Percentiles rank a stretch among this genome's conserved stretches.
Conservation (phyloP, 345 rosid species). For the Arabidopsis arenosa region DNA sequence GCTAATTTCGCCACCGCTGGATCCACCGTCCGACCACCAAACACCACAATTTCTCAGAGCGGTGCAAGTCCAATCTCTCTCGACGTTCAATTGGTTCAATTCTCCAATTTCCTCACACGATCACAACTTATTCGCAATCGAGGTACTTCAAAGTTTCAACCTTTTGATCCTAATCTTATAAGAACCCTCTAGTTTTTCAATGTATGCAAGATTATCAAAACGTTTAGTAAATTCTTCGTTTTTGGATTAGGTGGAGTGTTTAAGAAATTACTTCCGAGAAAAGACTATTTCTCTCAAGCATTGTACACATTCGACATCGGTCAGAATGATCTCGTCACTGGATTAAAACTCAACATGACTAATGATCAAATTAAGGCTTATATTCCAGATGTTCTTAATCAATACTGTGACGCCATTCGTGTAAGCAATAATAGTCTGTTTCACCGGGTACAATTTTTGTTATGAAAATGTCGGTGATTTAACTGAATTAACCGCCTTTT, state of each 20-base stretch:
- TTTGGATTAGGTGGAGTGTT: conserved; percentile 46
- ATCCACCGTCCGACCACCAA: conserved; percentile 66
- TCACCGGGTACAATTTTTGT: too few relatives aligned
- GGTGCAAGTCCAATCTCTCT: conserved; percentile 78
- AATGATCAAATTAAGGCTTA: conserved; percentile 59
- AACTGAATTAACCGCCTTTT: neutral
- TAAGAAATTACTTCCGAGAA: conserved; percentile 54
- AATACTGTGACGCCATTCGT: conserved; percentile 50
- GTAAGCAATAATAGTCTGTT: conserved; percentile 31
- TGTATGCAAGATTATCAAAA: neutral
- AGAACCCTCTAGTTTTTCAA: neutral
- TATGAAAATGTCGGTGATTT: too few relatives aligned
- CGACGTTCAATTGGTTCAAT: conserved; percentile 66
- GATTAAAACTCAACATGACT: conserved; percentile 68
- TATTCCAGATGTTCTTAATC: conserved; percentile 60
- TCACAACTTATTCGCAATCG: conserved; percentile 47
- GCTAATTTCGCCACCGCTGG: conserved; percentile 88
- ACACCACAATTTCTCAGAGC: conserved; percentile 58
- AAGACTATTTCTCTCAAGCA: conserved; percentile 52
- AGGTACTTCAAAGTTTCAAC: conserved; percentile 52
- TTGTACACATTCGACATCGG: conserved; percentile 72
- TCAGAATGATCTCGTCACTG: conserved; percentile 74
- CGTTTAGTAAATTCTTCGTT: neutral
- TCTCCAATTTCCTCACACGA: conserved; percentile 56
- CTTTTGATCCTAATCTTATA: conserved; percentile 11